Evolutionary conservation across 768 basidiomycete species (phyloP).

Genomic region (Leccinum longicurvipes): DNA sequence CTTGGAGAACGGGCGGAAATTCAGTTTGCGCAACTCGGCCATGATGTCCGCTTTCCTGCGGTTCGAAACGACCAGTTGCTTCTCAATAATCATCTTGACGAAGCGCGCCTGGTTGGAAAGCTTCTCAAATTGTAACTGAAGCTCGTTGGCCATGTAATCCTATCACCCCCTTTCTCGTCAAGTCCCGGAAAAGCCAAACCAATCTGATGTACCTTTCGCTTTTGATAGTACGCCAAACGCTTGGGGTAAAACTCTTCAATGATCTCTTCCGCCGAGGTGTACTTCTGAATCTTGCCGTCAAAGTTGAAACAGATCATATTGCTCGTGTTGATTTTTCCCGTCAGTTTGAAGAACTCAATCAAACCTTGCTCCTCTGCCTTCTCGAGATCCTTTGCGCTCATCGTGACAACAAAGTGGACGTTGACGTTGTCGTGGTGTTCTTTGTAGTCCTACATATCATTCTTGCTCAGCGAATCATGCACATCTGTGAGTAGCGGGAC

Average conservation of each 20-base stretch:
- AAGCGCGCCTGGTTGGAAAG: slow-evolving; percentile 95
- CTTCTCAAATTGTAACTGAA: slow-evolving; percentile 78
- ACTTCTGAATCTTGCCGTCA: slow-evolving; percentile 94
- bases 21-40: slow-evolving; percentile 70
- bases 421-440: slow-evolving; percentile 93
- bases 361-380: slow-evolving; percentile 90
- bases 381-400: slow-evolving; percentile 76
- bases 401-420: slow-evolving; percentile 82
- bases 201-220: slow-evolving; percentile 71
- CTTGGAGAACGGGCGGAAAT: slow-evolving; percentile 94
- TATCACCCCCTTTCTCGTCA: slow-evolving; percentile 28
- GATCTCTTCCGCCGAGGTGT: slow-evolving; percentile 85
- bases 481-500: not conserved
- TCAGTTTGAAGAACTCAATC: slow-evolving; percentile 87
- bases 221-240: slow-evolving; percentile 89
- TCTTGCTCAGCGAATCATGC: not conserved
- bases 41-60: slow-evolving; percentile 89
- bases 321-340: slow-evolving; percentile 76
- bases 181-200: not conserved
- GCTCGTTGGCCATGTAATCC: slow-evolving; percentile 82
- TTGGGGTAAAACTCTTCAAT: slow-evolving; percentile 90
- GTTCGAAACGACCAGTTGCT: slow-evolving; percentile 75
- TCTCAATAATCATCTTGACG: slow-evolving; percentile 92
- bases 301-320: slow-evolving; percentile 99
- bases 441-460: slow-evolving; percentile 76